Percentiles rank a stretch among this genome's conserved stretches.
These are phyloP conservation scores for Alternaria infectoria DNA, from an alignment of 2,329 filamentous ascomycete species.

Conservation along the genomic window DNA sequence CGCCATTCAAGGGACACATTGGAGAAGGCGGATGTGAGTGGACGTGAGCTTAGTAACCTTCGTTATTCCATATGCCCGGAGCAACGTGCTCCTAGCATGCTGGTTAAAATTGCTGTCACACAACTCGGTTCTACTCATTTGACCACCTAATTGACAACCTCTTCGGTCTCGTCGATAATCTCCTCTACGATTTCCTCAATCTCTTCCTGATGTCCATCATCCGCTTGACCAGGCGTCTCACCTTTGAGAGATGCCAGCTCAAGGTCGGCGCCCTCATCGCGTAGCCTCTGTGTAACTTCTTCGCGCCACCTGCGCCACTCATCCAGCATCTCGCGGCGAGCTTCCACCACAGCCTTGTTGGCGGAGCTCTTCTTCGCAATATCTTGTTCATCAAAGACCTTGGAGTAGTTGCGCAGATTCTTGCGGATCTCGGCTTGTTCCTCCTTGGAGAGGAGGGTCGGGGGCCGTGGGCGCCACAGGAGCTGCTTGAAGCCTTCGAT, in stretches of 20 bases:
- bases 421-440: slow-evolving; percentile 98
- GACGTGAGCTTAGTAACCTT: background rate
- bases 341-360: slow-evolving; percentile 91
- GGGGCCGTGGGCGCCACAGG: slow-evolving; percentile 88
- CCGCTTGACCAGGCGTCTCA: slow-evolving; percentile 49
- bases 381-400: slow-evolving; percentile 94
- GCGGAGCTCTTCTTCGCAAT: slow-evolving; percentile 90
- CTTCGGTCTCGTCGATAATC: slow-evolving; percentile 86
- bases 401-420: slow-evolving; percentile 96
- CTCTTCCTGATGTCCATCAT: slow-evolving; percentile 61
- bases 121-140: background rate
- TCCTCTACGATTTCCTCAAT: slow-evolving; percentile 85
- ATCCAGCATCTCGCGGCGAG: slow-evolving; percentile 77
- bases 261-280: slow-evolving; percentile 61
- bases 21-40: background rate
- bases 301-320: slow-evolving; percentile 91
- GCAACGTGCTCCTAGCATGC: background rate
- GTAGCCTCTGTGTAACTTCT: slow-evolving; percentile 70
- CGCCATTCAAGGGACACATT: background rate
- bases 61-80: background rate
- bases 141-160: slow-evolving; percentile 58
- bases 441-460: slow-evolving; percentile 91
- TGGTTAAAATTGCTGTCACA: background rate
- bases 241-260: slow-evolving; percentile 62
- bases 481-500: slow-evolving; percentile 99